A percentile compares a stretch with the other conserved stretches of the same genome.
Conservation (phyloP, 257 asterid genomes). For the Cynanchum wilfordii region DNA sequence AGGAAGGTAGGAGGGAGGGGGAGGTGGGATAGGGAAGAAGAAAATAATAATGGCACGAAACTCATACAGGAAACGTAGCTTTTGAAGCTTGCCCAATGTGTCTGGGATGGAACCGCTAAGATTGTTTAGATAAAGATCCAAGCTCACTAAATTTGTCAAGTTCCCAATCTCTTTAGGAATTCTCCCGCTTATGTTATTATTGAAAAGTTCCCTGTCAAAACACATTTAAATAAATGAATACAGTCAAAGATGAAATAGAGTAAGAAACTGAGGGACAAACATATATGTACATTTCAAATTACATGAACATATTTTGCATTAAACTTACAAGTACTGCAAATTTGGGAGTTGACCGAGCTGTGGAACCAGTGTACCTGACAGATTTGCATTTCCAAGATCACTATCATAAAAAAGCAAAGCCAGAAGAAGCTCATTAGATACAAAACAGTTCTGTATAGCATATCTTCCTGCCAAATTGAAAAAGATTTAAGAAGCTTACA, state of each 20-base stretch:
- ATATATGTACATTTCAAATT: background rate
- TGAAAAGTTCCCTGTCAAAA: slow-evolving; percentile 81
- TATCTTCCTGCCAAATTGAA: slow-evolving; percentile 9
- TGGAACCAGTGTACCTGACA: slow-evolving; percentile 78
- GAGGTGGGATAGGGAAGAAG: background rate
- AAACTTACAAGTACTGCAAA: slow-evolving; percentile 89
- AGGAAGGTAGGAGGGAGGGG: background rate
- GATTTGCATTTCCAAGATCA: slow-evolving; percentile 95
- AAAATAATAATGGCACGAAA: background rate
- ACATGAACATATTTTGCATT: background rate
- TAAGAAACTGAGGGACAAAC: background rate
- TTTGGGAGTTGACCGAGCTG: slow-evolving; percentile 77
- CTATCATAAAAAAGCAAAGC: slow-evolving; percentile 36
- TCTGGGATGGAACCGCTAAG: slow-evolving; percentile 70
- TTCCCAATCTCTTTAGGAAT: slow-evolving; percentile 81
- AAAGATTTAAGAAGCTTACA: slow-evolving; percentile 46
- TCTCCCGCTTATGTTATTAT: slow-evolving; percentile 72
- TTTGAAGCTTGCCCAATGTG: slow-evolving; percentile 68
- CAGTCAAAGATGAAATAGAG: background rate
- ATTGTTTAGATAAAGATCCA: slow-evolving; percentile 84
- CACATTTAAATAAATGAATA: background rate
- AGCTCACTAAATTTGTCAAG: slow-evolving; percentile 81
- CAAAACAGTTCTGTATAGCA: background rate
- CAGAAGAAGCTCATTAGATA: slow-evolving; percentile 6
- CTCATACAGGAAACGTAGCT: slow-evolving; percentile 75